Evolutionary conservation across 2,329 filamentous ascomycete species (phyloP).

Genomic region (Ophiostoma angusticollis): DNA sequence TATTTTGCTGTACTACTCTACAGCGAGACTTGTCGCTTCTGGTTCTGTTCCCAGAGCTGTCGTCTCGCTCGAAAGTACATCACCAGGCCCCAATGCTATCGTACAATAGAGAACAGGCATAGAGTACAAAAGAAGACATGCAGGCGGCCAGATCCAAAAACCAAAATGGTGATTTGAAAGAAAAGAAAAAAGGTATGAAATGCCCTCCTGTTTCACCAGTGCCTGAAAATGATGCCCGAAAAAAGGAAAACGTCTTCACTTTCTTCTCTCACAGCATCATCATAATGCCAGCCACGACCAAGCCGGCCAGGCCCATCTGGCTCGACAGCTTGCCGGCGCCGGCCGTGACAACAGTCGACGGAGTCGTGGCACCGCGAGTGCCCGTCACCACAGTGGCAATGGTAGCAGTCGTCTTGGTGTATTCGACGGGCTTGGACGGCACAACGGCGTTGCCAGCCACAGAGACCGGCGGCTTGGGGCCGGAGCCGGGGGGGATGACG

Average conservation of each 20-base stretch:
- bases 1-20: too few species aligned
- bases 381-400: not conserved
- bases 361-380: too few species aligned
- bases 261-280: constrained; percentile 9
- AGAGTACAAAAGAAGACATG: too few species aligned
- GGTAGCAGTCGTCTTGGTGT: constrained; percentile 4
- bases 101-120: too few species aligned
- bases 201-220: too few species aligned
- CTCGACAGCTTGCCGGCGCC: constrained; percentile 8
- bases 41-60: too few species aligned
- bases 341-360: constrained; percentile 11
- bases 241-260: not conserved
- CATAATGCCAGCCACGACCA: constrained; percentile 7
- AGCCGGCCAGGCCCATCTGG: constrained; percentile 9
- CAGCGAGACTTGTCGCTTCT: too few species aligned
- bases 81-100: too few species aligned
- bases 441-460: constrained; percentile 2
- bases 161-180: not conserved
- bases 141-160: too few species aligned
- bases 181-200: not conserved
- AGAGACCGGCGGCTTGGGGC: not conserved
- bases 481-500: constrained; percentile 23
- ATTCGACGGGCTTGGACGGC: not conserved
- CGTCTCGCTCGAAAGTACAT: too few species aligned
- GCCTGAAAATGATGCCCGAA: not conserved